Percentiles rank a stretch among this genome's conserved stretches.
phyloP scores from a whole-genome alignment of 768 basidiomycete species.

The Auriscalpium orientale region DNA sequence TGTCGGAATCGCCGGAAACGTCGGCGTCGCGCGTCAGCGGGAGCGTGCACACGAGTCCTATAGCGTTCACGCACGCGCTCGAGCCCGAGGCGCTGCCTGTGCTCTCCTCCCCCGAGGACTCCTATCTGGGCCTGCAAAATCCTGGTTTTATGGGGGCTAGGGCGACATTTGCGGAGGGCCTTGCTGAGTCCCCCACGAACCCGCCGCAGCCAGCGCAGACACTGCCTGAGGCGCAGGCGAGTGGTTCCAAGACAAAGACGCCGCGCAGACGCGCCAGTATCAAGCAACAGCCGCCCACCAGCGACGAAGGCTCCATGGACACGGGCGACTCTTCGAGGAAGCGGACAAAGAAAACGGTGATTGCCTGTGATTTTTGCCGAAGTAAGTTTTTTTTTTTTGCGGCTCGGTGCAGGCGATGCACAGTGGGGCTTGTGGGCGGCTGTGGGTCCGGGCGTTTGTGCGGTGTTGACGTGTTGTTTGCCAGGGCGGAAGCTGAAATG shows the following conservation, averaged over 20 bases:
- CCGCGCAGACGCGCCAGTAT: conserved; percentile 4
- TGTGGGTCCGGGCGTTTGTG: conserved; percentile 5
- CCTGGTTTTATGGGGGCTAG: no score
- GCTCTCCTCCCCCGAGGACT: neutral
- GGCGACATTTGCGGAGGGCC: no score
- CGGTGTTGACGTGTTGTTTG: conserved; percentile 1
- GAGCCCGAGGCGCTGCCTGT: neutral
- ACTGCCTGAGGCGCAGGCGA: neutral
- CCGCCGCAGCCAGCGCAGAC: no score
- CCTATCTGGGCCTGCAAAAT: neutral
- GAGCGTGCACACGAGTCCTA: neutral
- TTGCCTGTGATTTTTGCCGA: conserved; percentile 78
- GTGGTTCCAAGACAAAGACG: neutral
- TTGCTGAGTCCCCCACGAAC: no score
- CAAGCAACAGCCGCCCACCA: neutral
- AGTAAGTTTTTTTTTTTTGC: conserved; percentile 32
- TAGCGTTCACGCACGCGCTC: neutral
- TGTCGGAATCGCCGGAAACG: neutral
- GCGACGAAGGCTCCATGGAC: conserved; percentile 9
- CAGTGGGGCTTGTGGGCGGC: neutral
- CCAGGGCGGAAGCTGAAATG: conserved; percentile 71
- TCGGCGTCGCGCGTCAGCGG: neutral
- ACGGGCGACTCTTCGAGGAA: neutral
- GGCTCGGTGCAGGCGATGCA: conserved; percentile 6
- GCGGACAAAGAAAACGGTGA: conserved; percentile 38